Evolutionary conservation across 495 filamentous ascomycete species (phyloP).

Genomic region (Penicillium odoratum): DNA sequence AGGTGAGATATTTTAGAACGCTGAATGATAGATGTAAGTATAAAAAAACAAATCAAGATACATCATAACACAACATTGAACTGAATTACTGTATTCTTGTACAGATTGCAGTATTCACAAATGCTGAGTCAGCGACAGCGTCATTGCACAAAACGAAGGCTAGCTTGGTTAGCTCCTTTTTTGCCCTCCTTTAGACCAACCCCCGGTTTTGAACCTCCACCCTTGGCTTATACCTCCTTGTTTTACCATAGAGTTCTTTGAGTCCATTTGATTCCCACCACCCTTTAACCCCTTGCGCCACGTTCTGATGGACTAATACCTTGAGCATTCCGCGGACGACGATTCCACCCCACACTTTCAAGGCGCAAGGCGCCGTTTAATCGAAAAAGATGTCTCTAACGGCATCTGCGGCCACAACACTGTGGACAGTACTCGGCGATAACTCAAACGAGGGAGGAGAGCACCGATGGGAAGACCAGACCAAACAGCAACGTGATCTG

Average conservation of each 20-base stretch:
- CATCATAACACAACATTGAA: not conserved
- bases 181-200: not conserved
- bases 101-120: not conserved
- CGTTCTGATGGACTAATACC: conserved; percentile 21
- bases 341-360: conserved; percentile 12
- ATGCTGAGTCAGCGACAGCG: conserved; percentile 8
- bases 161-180: conserved; percentile 5
- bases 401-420: conserved; percentile 27
- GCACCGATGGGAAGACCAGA: conserved; percentile 37
- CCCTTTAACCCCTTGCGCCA: conserved; percentile 4
- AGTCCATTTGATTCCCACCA: not conserved
- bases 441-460: conserved; percentile 19
- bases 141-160: conserved; percentile 9
- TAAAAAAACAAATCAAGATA: too few species aligned
- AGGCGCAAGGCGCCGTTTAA: conserved; percentile 21
- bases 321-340: conserved; percentile 8
- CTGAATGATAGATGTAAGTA: too few species aligned
- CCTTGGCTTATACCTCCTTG: conserved; percentile 2
- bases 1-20: too few species aligned
- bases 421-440: conserved; percentile 27
- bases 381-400: conserved; percentile 35
- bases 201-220: not conserved
- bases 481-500: conserved; percentile 50
- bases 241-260: not conserved
- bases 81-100: not conserved